Evolutionary conservation across 78 protist species (phyloP).

Genomic region (Mastigamoeba balamuthi): DNA sequence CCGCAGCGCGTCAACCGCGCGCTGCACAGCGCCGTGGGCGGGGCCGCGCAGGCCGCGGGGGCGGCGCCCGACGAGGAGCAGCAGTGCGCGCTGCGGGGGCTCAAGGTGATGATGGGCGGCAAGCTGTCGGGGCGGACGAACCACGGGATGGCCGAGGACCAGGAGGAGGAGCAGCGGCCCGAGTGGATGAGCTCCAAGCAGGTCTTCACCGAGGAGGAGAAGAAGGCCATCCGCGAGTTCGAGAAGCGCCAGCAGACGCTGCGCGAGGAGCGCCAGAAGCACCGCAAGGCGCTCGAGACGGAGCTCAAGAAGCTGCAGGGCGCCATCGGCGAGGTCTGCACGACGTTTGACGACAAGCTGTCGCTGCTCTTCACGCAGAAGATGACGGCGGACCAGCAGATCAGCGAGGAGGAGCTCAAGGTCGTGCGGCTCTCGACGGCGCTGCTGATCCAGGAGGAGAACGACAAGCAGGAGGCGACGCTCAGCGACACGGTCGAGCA

Average conservation of each 20-base stretch:
- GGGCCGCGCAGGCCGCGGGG: not conserved
- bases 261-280: not conserved
- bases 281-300: slow-evolving; percentile 1
- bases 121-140: not conserved
- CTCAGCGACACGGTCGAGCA: not conserved
- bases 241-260: not conserved
- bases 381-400: not conserved
- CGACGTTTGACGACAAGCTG: slow-evolving; percentile 3
- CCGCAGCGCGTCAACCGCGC: too few species aligned
- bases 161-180: not conserved
- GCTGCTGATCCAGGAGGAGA: not conserved
- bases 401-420: slow-evolving; percentile 10
- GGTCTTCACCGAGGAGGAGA: not conserved
- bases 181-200: not conserved
- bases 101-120: not conserved
- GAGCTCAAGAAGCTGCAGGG: slow-evolving; percentile 15
- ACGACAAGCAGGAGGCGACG: not conserved
- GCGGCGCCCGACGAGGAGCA: not conserved
- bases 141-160: not conserved
- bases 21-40: not conserved
- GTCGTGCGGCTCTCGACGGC: not conserved
- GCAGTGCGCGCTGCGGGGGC: not conserved
- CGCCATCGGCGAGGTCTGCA: not conserved
- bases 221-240: not conserved
- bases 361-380: not conserved